Percentiles rank a stretch among this genome's conserved stretches.
phyloP scores from a whole-genome alignment of 2,329 filamentous ascomycete species.

The Arthrocladium fulminans region DNA sequence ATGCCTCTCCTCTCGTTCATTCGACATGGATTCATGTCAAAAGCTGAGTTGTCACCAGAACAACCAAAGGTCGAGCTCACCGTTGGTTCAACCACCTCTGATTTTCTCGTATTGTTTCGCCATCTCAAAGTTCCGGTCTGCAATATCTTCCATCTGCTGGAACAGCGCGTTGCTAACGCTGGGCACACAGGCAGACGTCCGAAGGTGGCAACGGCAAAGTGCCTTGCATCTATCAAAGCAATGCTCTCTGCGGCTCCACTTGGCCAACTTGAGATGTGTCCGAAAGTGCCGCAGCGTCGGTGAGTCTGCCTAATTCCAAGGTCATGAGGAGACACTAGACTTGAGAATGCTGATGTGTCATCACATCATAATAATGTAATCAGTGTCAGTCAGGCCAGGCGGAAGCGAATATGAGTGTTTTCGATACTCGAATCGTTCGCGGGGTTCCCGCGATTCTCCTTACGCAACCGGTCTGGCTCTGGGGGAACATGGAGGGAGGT shows the following conservation, averaged over 20 bases:
- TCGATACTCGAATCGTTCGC: too few relatives aligned
- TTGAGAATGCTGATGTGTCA: neutral
- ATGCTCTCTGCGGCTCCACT: neutral
- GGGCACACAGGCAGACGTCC: conserved; percentile 4
- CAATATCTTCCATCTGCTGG: neutral
- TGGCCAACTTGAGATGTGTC: neutral
- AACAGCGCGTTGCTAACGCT: neutral
- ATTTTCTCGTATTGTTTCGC: neutral
- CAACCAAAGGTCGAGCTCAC: conserved; percentile 1
- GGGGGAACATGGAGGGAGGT: too few relatives aligned
- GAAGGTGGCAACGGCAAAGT: neutral
- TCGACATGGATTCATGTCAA: conserved; percentile 1
- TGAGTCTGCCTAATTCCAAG: neutral
- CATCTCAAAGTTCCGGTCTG: neutral
- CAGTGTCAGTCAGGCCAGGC: too few relatives aligned
- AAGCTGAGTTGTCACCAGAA: conserved; percentile 8
- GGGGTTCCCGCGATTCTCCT: too few relatives aligned
- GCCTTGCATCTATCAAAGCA: conserved; percentile 3
- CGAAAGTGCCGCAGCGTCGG: neutral
- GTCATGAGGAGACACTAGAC: neutral
- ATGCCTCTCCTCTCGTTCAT: conserved; percentile 1
- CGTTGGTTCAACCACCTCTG: conserved; percentile 2
- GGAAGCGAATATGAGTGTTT: too few relatives aligned
- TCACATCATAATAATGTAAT: too few relatives aligned
- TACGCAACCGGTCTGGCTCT: too few relatives aligned